These are phyloP conservation scores for Mucor lusitanicus DNA, from an alignment of 371 early-diverging fungal species.

Conservation along the genomic window DNA sequence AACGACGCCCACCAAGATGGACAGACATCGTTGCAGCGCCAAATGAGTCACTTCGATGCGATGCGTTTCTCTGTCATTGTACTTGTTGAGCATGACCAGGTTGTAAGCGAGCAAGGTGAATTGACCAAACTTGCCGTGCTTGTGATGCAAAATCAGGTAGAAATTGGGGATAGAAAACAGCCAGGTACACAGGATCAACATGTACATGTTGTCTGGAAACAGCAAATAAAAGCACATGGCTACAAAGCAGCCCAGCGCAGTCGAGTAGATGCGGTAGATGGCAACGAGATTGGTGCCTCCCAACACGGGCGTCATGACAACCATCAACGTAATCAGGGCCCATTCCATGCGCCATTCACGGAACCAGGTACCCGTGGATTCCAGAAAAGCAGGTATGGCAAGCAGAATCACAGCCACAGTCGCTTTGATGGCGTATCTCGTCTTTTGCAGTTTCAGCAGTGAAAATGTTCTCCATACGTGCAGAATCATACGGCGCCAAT, in stretches of 20 bases:
- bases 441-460: conserved; percentile 64
- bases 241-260: conserved; percentile 62
- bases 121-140: conserved; percentile 75
- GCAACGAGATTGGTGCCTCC: conserved; percentile 79
- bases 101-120: conserved; percentile 76
- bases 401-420: conserved; percentile 62
- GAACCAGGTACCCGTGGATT: conserved; percentile 56
- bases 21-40: conserved; percentile 67
- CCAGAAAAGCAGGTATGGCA: conserved; percentile 69
- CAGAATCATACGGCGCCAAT: conserved; percentile 46
- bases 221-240: conserved; percentile 60
- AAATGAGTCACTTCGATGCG: conserved; percentile 57
- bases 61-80: conserved; percentile 68
- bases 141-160: conserved; percentile 61
- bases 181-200: conserved; percentile 60
- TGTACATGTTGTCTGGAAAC: conserved; percentile 49
- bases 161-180: conserved; percentile 72
- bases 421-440: conserved; percentile 75
- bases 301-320: conserved; percentile 83
- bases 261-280: conserved; percentile 72
- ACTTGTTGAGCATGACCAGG: conserved; percentile 72
- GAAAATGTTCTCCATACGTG: conserved; percentile 64
- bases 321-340: conserved; percentile 73
- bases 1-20: conserved; percentile 72
- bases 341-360: conserved; percentile 75